phyloP scores from a whole-genome alignment of 768 basidiomycete genomes.

The Boletus fagicola region DNA sequence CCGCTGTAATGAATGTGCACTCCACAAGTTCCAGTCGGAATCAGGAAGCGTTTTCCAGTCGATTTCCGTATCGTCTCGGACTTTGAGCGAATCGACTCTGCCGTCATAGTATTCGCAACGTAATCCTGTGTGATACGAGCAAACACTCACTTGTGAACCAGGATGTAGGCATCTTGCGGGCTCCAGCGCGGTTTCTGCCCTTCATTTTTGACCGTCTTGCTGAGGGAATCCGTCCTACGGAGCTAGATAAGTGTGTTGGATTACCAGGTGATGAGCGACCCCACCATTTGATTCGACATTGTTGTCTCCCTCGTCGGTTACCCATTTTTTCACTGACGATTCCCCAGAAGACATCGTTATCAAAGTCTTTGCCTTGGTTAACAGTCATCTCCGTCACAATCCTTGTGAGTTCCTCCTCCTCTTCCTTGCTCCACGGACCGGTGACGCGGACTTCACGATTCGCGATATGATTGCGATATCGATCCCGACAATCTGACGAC shows the following conservation, averaged over 20 bases:
- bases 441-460: slow-evolving; percentile 60
- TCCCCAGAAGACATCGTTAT: slow-evolving; percentile 83
- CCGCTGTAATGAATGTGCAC: slow-evolving; percentile 73
- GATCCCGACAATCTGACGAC: slow-evolving; percentile 80
- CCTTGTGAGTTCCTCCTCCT: slow-evolving; percentile 68
- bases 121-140: neutral
- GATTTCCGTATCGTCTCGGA: slow-evolving; percentile 79
- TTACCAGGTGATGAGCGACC: slow-evolving; percentile 7
- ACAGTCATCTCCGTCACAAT: slow-evolving; percentile 78
- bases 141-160: slow-evolving; percentile 67
- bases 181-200: slow-evolving; percentile 74
- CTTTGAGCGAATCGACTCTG: slow-evolving; percentile 72
- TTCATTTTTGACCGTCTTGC: slow-evolving; percentile 68
- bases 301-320: slow-evolving; percentile 70
- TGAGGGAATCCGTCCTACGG: slow-evolving; percentile 71
- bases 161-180: slow-evolving; percentile 70
- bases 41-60: slow-evolving; percentile 81
- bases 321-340: slow-evolving; percentile 77
- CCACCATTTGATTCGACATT: slow-evolving; percentile 89
- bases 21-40: slow-evolving; percentile 80
- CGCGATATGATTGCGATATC: slow-evolving; percentile 80
- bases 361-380: slow-evolving; percentile 66
- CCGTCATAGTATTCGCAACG: neutral
- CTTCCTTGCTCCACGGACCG: slow-evolving; percentile 77
- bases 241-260: neutral